phyloP scores from a whole-genome alignment of 176 grass and related monocot species.

The Ensete glaucum region DNA sequence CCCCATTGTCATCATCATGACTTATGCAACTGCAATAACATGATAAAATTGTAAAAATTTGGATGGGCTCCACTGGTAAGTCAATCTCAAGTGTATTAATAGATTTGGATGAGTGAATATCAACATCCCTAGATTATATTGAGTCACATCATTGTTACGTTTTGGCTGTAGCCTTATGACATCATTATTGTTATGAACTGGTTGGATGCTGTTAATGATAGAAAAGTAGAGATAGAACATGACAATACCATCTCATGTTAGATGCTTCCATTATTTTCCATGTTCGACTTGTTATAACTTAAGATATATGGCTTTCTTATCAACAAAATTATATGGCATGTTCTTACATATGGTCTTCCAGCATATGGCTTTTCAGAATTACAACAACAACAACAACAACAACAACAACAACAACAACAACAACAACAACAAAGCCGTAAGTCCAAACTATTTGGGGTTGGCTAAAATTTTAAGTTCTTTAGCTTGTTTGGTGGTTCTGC shows the following conservation, averaged over 20 bases:
- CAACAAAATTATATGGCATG: not conserved
- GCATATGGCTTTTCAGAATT: not conserved
- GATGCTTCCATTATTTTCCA: not conserved
- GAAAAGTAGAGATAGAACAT: not conserved
- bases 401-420: too few species aligned
- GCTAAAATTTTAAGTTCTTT: not conserved
- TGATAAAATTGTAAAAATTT: not conserved
- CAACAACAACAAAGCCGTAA: too few species aligned
- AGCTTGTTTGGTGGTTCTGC: not conserved
- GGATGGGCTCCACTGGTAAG: not conserved
- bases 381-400: too few species aligned
- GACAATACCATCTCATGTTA: not conserved
- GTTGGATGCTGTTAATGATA: not conserved
- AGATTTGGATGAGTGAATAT: not conserved
- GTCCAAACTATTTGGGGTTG: too few species aligned
- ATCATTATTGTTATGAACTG: not conserved
- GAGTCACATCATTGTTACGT: not conserved
- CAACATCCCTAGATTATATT: not conserved
- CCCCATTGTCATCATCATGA: not conserved
- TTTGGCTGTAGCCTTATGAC: not conserved
- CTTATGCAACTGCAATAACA: not conserved
- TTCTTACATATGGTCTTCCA: not conserved
- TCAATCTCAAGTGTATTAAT: not conserved
- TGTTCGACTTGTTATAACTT: not conserved
- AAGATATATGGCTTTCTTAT: not conserved